A percentile compares a stretch with the other conserved stretches of the same genome.
These are phyloP conservation scores for Paramecium tetraurelia DNA, from an alignment of 73 alveolate genomes.

Conservation along the genomic window DNA sequence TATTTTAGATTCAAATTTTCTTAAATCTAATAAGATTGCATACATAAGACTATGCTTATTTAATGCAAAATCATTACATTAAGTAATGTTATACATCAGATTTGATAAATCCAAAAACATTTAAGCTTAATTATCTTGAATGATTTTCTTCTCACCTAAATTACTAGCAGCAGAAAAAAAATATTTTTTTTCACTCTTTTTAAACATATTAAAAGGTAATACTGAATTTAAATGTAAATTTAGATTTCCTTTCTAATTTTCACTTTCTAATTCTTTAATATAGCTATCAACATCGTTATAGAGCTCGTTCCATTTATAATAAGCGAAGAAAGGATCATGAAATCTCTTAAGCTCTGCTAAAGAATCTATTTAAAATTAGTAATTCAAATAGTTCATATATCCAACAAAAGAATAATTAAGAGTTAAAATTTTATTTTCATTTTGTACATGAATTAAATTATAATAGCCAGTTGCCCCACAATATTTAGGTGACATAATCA, in stretches of 20 bases:
- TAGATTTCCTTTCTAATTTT: background rate
- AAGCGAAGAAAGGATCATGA: background rate
- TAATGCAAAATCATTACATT: background rate
- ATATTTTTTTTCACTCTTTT: background rate
- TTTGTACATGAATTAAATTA: background rate
- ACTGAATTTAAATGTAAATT: background rate
- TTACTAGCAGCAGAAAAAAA: background rate
- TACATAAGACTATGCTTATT: background rate
- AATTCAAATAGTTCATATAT: background rate
- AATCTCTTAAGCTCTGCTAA: background rate
- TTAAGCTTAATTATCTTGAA: background rate
- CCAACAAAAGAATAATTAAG: background rate
- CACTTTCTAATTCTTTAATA: background rate
- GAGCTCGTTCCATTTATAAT: background rate
- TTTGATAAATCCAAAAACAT: background rate
- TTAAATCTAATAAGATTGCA: background rate
- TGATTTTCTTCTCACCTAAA: background rate
- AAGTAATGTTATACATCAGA: background rate
- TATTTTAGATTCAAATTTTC: background rate
- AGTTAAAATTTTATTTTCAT: background rate
- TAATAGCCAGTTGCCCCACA: background rate
- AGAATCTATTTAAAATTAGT: background rate
- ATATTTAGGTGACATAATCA: background rate
- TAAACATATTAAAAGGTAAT: background rate
- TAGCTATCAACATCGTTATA: background rate